These are phyloP conservation scores for Podospora sp. DNA, from an alignment of 495 filamentous ascomycete genomes.

Conservation along the genomic window DNA sequence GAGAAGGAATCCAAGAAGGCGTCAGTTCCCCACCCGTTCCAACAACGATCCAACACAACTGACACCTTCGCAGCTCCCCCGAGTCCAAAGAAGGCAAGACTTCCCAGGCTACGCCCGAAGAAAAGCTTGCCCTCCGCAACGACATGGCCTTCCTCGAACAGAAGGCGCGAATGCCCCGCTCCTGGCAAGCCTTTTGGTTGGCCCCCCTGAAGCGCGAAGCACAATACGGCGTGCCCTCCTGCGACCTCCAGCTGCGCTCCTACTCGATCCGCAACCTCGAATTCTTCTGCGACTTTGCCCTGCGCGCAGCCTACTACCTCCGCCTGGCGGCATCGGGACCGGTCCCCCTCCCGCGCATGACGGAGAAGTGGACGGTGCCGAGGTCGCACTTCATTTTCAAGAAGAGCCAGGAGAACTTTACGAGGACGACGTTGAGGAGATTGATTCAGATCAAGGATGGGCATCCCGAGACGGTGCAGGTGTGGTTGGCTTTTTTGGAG, in stretches of 20 bases:
- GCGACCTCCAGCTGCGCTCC: conserved; percentile 90
- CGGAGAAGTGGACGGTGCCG: conserved; percentile 93
- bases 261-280: conserved; percentile 90
- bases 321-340: conserved; percentile 84
- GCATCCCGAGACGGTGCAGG: conserved; percentile 80
- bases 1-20: too few species aligned
- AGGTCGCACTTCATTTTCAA: conserved; percentile 89
- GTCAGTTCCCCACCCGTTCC: background rate
- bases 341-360: conserved; percentile 82
- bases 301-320: conserved; percentile 93
- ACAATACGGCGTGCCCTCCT: conserved; percentile 75
- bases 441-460: conserved; percentile 94
- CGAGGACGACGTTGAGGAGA: conserved; percentile 81
- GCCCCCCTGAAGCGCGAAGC: conserved; percentile 76
- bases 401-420: conserved; percentile 97
- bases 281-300: conserved; percentile 92
- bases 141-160: background rate
- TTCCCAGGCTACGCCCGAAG: background rate
- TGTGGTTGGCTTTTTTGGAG: conserved; percentile 88
- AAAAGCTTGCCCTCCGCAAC: background rate
- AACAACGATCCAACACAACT: background rate
- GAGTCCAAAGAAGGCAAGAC: background rate
- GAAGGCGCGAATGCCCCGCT: conserved; percentile 35
- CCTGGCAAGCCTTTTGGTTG: conserved; percentile 75
- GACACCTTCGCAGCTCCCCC: background rate